Base-by-base conservation (phyloP, 345 rosid genomes). In the Sisymbrium altissimum region DNA sequence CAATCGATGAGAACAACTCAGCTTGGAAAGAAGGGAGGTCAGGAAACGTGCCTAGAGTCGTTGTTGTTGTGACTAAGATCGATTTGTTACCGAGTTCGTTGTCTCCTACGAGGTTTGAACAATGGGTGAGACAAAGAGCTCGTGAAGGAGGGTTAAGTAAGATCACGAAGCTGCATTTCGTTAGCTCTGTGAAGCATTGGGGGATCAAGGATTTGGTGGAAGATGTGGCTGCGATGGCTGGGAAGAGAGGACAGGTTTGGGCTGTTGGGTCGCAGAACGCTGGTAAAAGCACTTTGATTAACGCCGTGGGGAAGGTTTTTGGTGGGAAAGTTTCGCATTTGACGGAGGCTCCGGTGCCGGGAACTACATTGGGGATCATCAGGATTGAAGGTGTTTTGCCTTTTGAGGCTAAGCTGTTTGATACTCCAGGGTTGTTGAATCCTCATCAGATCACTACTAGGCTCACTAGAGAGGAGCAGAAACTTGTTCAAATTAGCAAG, bases 311-410 rank as follows among this genome's bases (percentile, higher is more conserved):
- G 73, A 85, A 83, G 85, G 75, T 76, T 60, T 85, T 78, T 68
- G 82, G 80, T 39, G 84, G 78, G 64, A 83, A 83, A 71, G 79
- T 73, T 64, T 86, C 81, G 73, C 88, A 79, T 75, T 76, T 95
- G 79, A 95, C 98, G 0, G 98, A 92, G 77, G 99, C 97, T 17
- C 92, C 97, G 6, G 90, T 90, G 61, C 98, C 98, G 0, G 98
- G 99, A 10, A 95, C 98, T 2, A 90, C 98, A 0, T 71, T 92
- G 72, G 98, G 98, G 60, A 92, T 90, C 39, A 83, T 90, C 6
- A 85, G 91, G 72, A 82, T 90, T 39, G 98, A 88, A 76, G 97
- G 99, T 38, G 86, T 86, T 80, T 83, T 95, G 66, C 96, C 97
- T 0, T 84, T 86, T 17, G 84, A 90, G 72, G 94, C 96, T 0